Evolutionary conservation across 345 rosid genomes (phyloP), one percentile per base, ranked within the genome.

Genomic region (Eucalyptus marginata): DNA sequence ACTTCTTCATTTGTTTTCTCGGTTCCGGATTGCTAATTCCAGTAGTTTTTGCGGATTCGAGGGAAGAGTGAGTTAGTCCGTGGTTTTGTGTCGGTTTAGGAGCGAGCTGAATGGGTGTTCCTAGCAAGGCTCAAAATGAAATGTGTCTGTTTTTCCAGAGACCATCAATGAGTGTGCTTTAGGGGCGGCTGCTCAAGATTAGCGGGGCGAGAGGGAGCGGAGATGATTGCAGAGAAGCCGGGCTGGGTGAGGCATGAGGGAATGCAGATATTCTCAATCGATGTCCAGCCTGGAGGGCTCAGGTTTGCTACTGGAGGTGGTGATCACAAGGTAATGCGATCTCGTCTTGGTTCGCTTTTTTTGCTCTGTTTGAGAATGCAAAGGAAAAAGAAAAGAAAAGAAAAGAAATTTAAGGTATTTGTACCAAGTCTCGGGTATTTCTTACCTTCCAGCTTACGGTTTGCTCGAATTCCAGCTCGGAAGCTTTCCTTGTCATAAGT

Each of bases 281-380:
- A 98, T 91, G 95, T 98, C 90, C 99, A 97, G 88, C 99, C 99
- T 88, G 96, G 97, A 88, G 97, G 95, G n/a, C 96, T 92, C 89
- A 92, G 99, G 95, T 97, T 98, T 91, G 99, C 99, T 86, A 97
- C 99, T 46, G 99, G 99, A 86, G 99, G 99, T 90, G 99, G 99
- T 87, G 99, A 98, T 93, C 97, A 97, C 93, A 98, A 98, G 99
- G 99, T 98, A 87, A 51, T 31, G 43, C 56, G 52, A 12, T 86
- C 86, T 83, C 52, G 36, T 83, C 54, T 49, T 18, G 88, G 44
- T 68, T 90, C 54, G 43, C 8, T 87, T 76, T 80, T 80, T 62
- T 43, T 86, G 43, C 62, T 51, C 24, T 20, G 49, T 66, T 10
- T 49, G 51, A n/a, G 14, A 64, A 40, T 44, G 46, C 44, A 5